Evolutionary conservation across 208 protist genomes (phyloP).

Genomic region (Acanthamoeba castellanii): DNA sequence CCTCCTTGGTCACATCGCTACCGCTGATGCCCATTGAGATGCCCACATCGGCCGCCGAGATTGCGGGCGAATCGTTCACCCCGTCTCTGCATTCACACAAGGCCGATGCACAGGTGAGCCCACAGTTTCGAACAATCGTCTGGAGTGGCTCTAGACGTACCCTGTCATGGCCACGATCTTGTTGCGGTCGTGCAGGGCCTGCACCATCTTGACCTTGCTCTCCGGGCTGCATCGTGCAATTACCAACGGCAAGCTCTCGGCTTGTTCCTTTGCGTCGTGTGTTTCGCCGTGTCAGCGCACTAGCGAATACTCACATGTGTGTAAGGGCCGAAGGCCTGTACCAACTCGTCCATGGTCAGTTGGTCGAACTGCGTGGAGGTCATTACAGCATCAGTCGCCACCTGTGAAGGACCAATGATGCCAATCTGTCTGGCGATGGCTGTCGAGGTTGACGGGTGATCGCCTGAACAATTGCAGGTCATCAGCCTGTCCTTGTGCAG

Average conservation of each 20-base stretch:
- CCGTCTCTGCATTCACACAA: conserved; percentile 88
- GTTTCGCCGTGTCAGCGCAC: neutral
- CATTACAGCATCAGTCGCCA: conserved; percentile 36
- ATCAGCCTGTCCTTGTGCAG: neutral
- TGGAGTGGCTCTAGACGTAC: neutral
- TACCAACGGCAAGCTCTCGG: conserved; percentile 92
- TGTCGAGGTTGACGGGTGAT: conserved; percentile 92
- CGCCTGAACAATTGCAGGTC: conserved; percentile 80
- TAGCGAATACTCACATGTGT: neutral
- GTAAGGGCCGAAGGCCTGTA: neutral
- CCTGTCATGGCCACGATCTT: conserved; percentile 93
- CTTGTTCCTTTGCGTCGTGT: conserved; percentile 77
- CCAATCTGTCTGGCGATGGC: conserved; percentile 93
- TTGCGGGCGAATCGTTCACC: conserved; percentile 93
- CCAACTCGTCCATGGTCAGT: conserved; percentile 68
- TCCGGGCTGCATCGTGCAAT: conserved; percentile 86
- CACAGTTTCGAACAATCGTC: neutral
- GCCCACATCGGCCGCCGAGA: conserved; percentile 93
- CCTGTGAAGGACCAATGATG: conserved; percentile 85
- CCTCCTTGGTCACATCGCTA: conserved; percentile 86
- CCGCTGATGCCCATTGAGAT: conserved; percentile 93
- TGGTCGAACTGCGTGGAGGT: conserved; percentile 75
- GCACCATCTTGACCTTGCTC: conserved; percentile 83
- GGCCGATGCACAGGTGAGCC: neutral
- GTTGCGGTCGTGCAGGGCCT: conserved; percentile 66